Conservation (phyloP, 345 rosid species). For the Pistacia vera region DNA sequence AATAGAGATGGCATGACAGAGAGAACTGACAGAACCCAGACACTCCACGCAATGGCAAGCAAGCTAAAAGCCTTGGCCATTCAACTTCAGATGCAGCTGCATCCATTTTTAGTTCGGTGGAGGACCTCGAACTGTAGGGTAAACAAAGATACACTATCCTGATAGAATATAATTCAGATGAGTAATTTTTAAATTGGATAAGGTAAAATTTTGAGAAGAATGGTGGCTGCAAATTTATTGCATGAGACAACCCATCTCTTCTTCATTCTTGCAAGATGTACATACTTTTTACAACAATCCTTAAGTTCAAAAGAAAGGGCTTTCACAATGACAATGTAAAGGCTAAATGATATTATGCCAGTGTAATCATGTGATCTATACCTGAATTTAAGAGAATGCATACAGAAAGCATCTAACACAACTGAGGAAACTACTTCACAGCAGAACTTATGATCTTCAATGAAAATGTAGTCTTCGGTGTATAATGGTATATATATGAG, state of each 20-base stretch:
- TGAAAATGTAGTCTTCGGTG: not conserved
- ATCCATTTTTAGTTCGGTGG: slow-evolving; percentile 78
- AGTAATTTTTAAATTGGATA: not conserved
- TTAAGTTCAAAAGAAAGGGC: not conserved
- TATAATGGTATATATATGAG: not conserved
- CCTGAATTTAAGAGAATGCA: not conserved
- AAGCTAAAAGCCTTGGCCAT: slow-evolving; percentile 67
- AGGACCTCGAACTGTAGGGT: slow-evolving; percentile 81
- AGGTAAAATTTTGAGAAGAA: not conserved
- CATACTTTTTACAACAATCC: not conserved
- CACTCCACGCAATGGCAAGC: slow-evolving; percentile 70
- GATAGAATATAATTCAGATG: slow-evolving; percentile 7
- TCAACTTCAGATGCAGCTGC: slow-evolving; percentile 48
- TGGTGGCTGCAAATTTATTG: not conserved
- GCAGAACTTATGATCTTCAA: not conserved
- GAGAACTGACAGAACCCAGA: slow-evolving; percentile 87
- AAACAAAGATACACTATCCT: slow-evolving; percentile 70
- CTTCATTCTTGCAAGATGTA: not conserved
- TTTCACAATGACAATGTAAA: not conserved
- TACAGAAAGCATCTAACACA: too few relatives aligned
- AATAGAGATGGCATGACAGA: slow-evolving; percentile 1
- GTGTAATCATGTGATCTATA: not conserved
- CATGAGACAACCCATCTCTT: not conserved
- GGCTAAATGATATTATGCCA: not conserved
- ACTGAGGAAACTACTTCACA: not conserved